phyloP scores from a whole-genome alignment of 164 flowering plant genomes.

The Vitis amurensis region DNA sequence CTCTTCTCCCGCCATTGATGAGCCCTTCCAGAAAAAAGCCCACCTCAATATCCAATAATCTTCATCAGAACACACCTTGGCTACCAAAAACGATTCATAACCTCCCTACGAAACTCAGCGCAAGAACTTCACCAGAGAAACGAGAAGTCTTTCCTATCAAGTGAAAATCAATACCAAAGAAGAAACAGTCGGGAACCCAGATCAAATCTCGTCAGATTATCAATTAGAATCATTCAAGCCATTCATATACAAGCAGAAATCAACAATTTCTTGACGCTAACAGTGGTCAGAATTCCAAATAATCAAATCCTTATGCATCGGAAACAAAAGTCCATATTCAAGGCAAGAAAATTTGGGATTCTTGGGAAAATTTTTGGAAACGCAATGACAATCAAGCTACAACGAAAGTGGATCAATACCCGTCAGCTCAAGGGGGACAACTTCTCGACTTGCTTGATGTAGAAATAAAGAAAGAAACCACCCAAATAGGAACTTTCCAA shows the following conservation, averaged over 20 bases:
- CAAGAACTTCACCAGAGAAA: not conserved
- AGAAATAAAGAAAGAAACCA: constrained; percentile 12
- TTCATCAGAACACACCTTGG: no score
- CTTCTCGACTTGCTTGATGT: constrained; percentile 8
- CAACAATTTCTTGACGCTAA: no score
- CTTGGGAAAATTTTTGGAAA: not conserved
- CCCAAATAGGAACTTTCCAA: constrained; percentile 6
- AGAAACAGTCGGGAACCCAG: constrained; percentile 18
- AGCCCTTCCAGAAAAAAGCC: no score
- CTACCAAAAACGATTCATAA: not conserved
- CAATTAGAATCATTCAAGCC: not conserved
- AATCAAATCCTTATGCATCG: no score
- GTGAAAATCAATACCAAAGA: not conserved
- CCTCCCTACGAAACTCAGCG: not conserved
- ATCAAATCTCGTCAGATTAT: constrained; percentile 5
- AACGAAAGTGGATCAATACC: not conserved
- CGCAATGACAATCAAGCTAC: not conserved
- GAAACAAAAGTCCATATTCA: no score
- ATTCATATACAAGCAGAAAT: not conserved
- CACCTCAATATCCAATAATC: no score
- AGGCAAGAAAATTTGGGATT: no score
- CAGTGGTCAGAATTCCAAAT: no score
- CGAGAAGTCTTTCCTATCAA: not conserved
- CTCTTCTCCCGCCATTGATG: constrained; percentile 53
- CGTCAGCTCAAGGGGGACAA: not conserved